Base-by-base conservation (phyloP, 441 rosid species). In the Aleurites moluccanus region DNA sequence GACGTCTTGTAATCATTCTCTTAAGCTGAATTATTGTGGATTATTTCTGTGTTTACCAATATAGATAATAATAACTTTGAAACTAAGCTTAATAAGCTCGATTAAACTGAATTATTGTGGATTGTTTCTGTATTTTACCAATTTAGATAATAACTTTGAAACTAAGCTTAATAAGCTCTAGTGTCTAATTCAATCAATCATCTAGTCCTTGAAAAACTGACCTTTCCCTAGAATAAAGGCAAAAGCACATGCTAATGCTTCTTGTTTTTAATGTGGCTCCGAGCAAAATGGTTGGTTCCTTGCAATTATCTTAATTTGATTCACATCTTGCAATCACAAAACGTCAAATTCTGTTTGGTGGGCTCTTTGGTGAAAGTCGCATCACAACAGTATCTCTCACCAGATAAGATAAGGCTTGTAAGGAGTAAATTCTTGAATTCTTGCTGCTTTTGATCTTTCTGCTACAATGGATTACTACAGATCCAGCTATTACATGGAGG, bases 401-500 rank as follows among this genome's bases (percentile, higher is more conserved):
- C n/a, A n/a, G n/a, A 44, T 23, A 28, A 7, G 76, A 72, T 67
- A 60, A 40, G 80, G 40, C 5, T 33, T 28, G 27, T 21, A 66
- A 44, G 33, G n/a, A 15, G 35, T 9, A 23, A 0, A 21, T 66
- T 40, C 5, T 21, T 21, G 14, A 40, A 21, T 20, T 23, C 40
- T 38, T 3, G n/a, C 25, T n/a, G 59, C 8, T 6, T 55, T 55
- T 20, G 59, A 18, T 55, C 59, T 20, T 20, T 21, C 23, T 55
- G 21, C 78, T 45, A 7, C 10, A 18, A 77, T 87, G 88, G 85
- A 65, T 7, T 70, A 66, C 55, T 76, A 74, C 83, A 67, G 67
- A 75, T 61, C 81, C 82, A 62, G 64, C 72, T 73, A 77, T 60
- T 53, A 69, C 14, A 42, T 55, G 21, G 10, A 73, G 20, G 18